These are phyloP conservation scores for Leccinellum luteum DNA, from an alignment of 768 basidiomycete genomes.

Conservation along the genomic window DNA sequence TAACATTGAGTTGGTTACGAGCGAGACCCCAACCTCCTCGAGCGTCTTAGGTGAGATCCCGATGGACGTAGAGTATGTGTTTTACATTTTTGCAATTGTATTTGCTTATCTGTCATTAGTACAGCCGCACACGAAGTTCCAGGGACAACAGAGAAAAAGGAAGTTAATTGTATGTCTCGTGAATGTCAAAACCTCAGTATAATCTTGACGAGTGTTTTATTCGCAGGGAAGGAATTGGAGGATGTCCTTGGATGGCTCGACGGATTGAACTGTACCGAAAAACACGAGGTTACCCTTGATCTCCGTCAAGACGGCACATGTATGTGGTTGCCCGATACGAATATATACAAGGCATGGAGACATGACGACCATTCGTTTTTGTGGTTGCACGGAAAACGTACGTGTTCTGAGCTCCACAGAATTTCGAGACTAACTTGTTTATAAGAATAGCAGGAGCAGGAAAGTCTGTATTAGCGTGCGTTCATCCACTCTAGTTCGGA, in stretches of 20 bases:
- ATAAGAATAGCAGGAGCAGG: neutral
- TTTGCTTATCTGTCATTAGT: neutral
- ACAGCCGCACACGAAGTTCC: neutral
- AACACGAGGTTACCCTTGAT: neutral
- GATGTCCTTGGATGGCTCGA: neutral
- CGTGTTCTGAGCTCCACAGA: neutral
- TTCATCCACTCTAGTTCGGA: neutral
- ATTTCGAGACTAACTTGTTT: neutral
- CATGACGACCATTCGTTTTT: neutral
- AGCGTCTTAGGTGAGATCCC: neutral
- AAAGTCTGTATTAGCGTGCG: neutral
- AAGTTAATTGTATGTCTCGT: neutral
- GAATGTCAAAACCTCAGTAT: neutral
- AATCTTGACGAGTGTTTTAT: neutral
- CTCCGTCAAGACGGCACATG: constrained; percentile 1
- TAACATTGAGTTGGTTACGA: neutral
- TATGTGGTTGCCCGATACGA: neutral
- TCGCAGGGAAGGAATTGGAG: neutral
- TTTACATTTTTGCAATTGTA: neutral
- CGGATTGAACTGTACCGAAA: neutral
- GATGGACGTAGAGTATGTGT: neutral
- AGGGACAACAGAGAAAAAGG: neutral
- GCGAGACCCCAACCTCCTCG: neutral
- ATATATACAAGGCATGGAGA: neutral
- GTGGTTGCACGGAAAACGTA: neutral